Base-by-base conservation (phyloP, 768 basidiomycete genomes). In the Tulasnella sp. region DNA sequence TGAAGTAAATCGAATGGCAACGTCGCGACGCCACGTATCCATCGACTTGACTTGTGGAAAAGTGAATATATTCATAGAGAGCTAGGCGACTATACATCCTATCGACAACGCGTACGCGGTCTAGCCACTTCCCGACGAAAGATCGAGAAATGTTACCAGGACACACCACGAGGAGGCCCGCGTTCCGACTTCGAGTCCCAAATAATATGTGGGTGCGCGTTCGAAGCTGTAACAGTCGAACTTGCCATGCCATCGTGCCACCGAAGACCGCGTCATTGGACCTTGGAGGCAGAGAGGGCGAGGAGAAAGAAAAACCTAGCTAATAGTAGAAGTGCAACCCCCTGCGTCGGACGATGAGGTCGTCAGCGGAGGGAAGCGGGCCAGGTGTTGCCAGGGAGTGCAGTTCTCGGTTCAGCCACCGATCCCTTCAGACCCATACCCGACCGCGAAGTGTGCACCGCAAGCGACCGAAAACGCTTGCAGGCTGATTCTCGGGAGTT, bases 181-280 rank as follows among this genome's bases (percentile, higher is more conserved):
- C 64, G 64, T 69, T 37, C 64, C 64, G 64, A 20, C 64, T 31
- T 69, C 64, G 34, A 69, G 64, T 69, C 64, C 34, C 64, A 69
- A 37, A 54, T 31, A 54, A 54, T 7, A 0, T 5, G 24, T n/a
- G n/a, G n/a, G 3, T 6, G 12, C 54, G 24, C 12, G 54, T n/a
- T 22, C 54, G 24, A 54, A 4, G n/a, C 54, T n/a, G 24, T 7
- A 54, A 22, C 54, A 54, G 54, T 54, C 54, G 54, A 54, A n/a
- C 3, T 3, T 22, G 54, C 24, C 24, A 22, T 54, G 37, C 54
- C 54, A 11, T 54, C 54, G 11, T 54, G 54, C 54, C 54, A n/a
- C 54, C 54, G 24, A 37, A 37, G 54, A 54, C 54, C 8, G 24
- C 54, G 11, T 46, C 46, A 46, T 14, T 22, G 54, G 54, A 54